Percentiles rank a stretch among this genome's conserved stretches.
These are phyloP conservation scores for Cadophora sp. DNA, from an alignment of 2,329 filamentous ascomycete species.

Conservation along the genomic window DNA sequence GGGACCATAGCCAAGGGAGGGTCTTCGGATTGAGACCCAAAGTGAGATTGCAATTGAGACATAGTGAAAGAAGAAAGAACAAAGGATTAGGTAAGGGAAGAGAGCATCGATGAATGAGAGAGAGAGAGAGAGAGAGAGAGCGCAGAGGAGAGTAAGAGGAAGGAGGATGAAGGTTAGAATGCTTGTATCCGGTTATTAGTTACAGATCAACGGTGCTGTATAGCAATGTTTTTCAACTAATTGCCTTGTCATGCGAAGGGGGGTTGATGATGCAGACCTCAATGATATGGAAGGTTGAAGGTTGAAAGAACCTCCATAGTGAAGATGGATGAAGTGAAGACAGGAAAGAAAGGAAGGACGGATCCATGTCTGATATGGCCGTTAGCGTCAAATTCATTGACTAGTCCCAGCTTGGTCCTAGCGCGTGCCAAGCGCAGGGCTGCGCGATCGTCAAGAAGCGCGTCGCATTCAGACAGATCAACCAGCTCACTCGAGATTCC, in stretches of 20 bases:
- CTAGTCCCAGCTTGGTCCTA: not conserved
- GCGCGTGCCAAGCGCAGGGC: constrained; percentile 1
- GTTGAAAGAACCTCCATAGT: too few relatives aligned
- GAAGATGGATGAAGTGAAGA: not conserved
- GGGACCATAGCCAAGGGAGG: constrained; percentile 35
- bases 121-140: too few relatives aligned
- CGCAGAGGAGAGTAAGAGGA: not conserved
- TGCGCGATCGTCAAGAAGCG: constrained; percentile 7
- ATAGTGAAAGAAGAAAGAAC: not conserved
- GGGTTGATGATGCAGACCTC: not conserved
- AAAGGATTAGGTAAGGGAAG: not conserved
- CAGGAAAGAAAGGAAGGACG: not conserved
- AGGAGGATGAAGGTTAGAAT: not conserved
- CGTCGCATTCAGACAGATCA: constrained; percentile 23
- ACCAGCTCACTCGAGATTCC: constrained; percentile 11
- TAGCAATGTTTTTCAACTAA: constrained; percentile 19
- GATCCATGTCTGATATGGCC: not conserved
- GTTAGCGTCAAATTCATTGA: not conserved
- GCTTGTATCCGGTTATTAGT: constrained; percentile 20
- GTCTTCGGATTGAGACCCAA: constrained; percentile 34
- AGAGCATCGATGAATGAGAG: too few relatives aligned
- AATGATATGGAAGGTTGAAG: not conserved
- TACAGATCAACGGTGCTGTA: constrained; percentile 22
- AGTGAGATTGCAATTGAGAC: not conserved
- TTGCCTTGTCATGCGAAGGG: not conserved